Percentiles rank a stretch among this genome's conserved stretches.
Conservation (phyloP, 257 asterid species). For the Solanum habrochaites region DNA sequence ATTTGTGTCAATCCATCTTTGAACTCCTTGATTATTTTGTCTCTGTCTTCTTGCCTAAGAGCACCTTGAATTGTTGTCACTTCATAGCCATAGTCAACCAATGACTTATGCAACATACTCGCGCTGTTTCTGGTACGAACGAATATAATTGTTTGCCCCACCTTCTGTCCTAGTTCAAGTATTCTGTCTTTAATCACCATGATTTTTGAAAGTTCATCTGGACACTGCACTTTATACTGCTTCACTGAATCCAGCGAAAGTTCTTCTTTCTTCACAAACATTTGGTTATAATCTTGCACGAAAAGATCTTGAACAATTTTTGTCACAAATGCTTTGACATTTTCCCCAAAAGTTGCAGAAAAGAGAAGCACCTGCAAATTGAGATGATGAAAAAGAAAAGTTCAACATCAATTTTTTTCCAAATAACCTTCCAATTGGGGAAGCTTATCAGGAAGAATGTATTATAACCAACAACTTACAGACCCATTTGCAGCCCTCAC, state of each 20-base stretch:
- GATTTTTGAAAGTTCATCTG: conserved; percentile 76
- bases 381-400: not conserved
- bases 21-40: conserved; percentile 69
- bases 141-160: conserved; percentile 85
- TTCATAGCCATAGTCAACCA: conserved; percentile 54
- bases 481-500: not conserved
- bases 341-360: conserved; percentile 64
- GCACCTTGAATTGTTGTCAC: conserved; percentile 95
- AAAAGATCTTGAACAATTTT: conserved; percentile 32
- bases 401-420: not conserved
- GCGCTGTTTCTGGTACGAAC: conserved; percentile 50
- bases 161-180: conserved; percentile 75
- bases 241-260: conserved; percentile 32
- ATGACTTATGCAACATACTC: conserved; percentile 36
- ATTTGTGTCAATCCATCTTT: conserved; percentile 82
- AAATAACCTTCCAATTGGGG: not conserved
- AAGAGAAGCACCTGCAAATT: conserved; percentile 33
- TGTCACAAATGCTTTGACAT: conserved; percentile 48
- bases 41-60: conserved; percentile 50
- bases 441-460: not conserved
- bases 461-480: not conserved
- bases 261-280: conserved; percentile 54
- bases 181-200: conserved; percentile 65
- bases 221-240: conserved; percentile 71
- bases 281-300: conserved; percentile 51